A percentile compares a stretch with the other conserved stretches of the same genome.
These are phyloP conservation scores for Curvularia sp. DNA, from an alignment of 2,329 filamentous ascomycete genomes.

Conservation along the genomic window DNA sequence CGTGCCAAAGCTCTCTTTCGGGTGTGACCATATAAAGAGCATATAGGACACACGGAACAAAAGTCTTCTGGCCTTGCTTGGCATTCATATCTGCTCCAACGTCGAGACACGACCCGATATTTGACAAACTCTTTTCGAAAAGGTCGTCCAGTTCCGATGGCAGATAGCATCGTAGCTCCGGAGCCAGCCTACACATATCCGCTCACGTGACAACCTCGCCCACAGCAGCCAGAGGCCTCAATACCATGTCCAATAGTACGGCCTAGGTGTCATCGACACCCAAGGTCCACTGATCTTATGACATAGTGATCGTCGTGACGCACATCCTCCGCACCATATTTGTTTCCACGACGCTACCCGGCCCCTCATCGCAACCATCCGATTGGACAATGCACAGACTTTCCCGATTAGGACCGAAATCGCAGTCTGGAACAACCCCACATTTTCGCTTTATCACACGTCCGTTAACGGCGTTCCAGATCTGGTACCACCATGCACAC, in stretches of 20 bases:
- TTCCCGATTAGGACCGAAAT: slow-evolving; percentile 9
- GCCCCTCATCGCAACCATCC: background rate
- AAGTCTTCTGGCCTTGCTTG: background rate
- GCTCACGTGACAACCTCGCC: background rate
- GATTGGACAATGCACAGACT: slow-evolving; percentile 9
- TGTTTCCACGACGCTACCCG: background rate
- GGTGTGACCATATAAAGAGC: background rate
- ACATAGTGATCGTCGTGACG: background rate
- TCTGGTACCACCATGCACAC: background rate
- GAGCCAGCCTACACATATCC: background rate
- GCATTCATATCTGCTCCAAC: background rate
- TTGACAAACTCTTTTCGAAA: too few relatives aligned
- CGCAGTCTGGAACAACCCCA: slow-evolving; percentile 5
- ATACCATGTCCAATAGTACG: background rate
- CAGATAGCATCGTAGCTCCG: background rate
- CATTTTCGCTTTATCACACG: background rate
- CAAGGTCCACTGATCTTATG: background rate
- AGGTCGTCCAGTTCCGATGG: background rate
- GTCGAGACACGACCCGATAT: too few relatives aligned
- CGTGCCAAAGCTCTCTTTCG: background rate
- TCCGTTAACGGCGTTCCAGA: background rate
- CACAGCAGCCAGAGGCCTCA: background rate
- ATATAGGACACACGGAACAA: background rate
- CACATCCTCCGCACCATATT: background rate
- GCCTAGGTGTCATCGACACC: background rate